Base-by-base conservation (phyloP, 2,329 filamentous ascomycete genomes). In the Aspergillus cejpii region DNA sequence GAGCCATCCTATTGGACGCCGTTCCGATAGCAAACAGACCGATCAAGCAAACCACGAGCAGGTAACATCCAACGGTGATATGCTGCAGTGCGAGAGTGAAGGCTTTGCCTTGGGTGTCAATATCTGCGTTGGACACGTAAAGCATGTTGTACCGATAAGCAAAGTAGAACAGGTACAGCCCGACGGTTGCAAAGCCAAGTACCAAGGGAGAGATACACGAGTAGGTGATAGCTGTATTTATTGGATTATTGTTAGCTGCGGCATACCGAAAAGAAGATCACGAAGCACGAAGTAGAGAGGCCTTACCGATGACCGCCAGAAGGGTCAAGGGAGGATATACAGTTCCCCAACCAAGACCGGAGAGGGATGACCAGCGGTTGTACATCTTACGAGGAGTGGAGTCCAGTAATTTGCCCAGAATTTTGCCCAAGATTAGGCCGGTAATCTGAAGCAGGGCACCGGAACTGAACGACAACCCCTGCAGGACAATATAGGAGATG, bases 91-190 rank as follows among this genome's bases (percentile, higher is more conserved):
- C 90, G n/a, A 84, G 84, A 1, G 87, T 84, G 61, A 95, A 96
- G 55, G 87, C 83, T 11, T 91, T 78, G 12, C 91, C 90, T 60
- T 94, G 87, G 28, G 87, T 94, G 62, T 96, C 89, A 58, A 94
- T 83, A 47, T 80, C 71, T 6, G 85, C 81, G 61, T 94, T 86
- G 40, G 83, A 84, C 27, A 95, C 88, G 65, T 87, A 96, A 39
- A 96, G 76, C 44, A 97, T 69, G 62, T 95, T 94, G 75, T 97
- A 95, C 14, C 86, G 80, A 74, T 88, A 95, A 38, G 89, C 86
- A 41, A 91, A 72, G 63, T 94, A 94, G 67, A 95, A 90, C 33
- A 92, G 72, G 17, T 76, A 80, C 47, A 96, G 78, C 21, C 87
- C 89, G 29, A 87, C 74, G 1, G 84, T 81, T 1, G 87, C 87